phyloP scores from a whole-genome alignment of 148 eudicot genomes.

The Heliosperma pusillum region DNA sequence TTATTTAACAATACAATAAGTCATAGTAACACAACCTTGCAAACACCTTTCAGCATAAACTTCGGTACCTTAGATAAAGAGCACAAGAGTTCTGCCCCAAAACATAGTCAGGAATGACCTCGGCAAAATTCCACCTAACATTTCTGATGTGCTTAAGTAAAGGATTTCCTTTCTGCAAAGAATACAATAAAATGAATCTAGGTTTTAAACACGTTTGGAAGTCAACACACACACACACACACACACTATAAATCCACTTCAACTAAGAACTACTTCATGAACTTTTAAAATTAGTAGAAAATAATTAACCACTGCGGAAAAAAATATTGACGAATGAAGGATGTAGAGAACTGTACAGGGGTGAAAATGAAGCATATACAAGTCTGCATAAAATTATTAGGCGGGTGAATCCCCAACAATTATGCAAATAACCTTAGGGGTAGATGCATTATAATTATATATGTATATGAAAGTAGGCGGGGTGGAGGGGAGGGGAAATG shows the following conservation, averaged over 20 bases:
- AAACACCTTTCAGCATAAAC: neutral
- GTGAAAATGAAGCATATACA: neutral
- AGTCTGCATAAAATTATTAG: neutral
- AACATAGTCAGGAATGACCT: slow-evolving; percentile 68
- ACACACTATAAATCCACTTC: neutral
- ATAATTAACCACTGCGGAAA: too few species aligned
- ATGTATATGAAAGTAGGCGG: too few species aligned
- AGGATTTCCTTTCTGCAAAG: slow-evolving; percentile 88
- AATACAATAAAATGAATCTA: slow-evolving; percentile 8
- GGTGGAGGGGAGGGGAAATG: too few species aligned
- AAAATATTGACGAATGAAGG: neutral
- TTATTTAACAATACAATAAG: neutral
- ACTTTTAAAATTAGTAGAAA: neutral
- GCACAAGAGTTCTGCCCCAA: slow-evolving; percentile 83
- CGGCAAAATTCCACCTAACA: slow-evolving; percentile 86
- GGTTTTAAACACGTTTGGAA: neutral
- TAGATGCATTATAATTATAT: too few species aligned
- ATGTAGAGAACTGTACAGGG: neutral
- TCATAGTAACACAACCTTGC: neutral
- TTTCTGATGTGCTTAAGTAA: slow-evolving; percentile 91
- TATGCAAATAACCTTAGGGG: too few species aligned
- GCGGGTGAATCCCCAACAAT: too few species aligned
- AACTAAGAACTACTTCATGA: neutral
- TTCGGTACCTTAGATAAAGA: slow-evolving; percentile 67
- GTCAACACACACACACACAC: neutral